Percentiles rank a stretch among this genome's conserved stretches.
phyloP scores from a whole-genome alignment of 2,329 filamentous ascomycete species.

The Drechslerella coelobrocha region DNA sequence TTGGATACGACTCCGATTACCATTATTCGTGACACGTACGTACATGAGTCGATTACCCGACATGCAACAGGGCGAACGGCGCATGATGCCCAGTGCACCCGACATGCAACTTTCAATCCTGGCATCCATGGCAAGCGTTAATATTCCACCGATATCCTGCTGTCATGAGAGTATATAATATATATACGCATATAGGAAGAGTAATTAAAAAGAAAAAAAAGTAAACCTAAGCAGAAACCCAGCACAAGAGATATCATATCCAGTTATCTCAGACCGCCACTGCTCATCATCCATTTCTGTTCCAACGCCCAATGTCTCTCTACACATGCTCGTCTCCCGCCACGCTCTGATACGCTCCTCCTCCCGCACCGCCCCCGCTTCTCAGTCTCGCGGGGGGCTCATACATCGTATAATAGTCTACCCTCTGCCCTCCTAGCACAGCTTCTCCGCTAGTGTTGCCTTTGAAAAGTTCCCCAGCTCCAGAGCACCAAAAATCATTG shows the following conservation, averaged over 20 bases:
- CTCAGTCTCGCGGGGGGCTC: conserved; percentile 71
- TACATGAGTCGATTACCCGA: background rate
- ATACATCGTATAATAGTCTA: conserved; percentile 91
- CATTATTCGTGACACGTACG: background rate
- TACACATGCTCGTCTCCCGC: conserved; percentile 59
- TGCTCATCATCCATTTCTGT: background rate
- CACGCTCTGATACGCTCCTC: conserved; percentile 61
- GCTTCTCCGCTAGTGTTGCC: conserved; percentile 70
- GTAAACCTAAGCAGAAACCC: too few species aligned
- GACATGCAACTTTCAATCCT: too few species aligned
- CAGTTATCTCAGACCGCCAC: too few species aligned
- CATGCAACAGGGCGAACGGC: background rate
- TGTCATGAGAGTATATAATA: background rate
- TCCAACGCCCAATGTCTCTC: background rate
- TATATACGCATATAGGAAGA: background rate
- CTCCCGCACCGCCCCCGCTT: conserved; percentile 58
- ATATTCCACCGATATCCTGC: background rate
- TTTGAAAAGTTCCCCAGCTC: conserved; percentile 77
- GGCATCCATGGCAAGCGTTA: too few species aligned
- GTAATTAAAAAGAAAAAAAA: conserved; percentile 1
- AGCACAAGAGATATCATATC: too few species aligned
- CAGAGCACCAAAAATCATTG: conserved; percentile 94
- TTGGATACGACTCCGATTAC: too few species aligned
- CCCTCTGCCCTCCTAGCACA: conserved; percentile 75
- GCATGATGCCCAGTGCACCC: background rate